Base-by-base conservation (phyloP, 2,329 filamentous ascomycete genomes). In the Rhytidhysteron rufulum region DNA sequence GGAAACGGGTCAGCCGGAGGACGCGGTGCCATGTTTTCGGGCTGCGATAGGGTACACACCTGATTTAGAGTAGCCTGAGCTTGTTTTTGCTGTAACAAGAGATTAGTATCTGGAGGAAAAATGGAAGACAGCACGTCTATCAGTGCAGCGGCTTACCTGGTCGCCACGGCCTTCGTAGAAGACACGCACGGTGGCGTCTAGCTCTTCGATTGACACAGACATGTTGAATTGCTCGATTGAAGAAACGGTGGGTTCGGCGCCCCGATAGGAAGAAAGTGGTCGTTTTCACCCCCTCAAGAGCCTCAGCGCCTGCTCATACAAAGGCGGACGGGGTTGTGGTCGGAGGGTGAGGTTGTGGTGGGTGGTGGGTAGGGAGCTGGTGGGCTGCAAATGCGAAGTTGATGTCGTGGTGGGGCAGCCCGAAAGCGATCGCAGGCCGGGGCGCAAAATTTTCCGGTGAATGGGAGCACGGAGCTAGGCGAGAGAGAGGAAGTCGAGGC, bases 151-250 rank as follows among this genome's bases (percentile, higher is more conserved):
- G 72, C 83, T 60, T 76, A 95, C 89, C 76, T 89, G 80, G 47
- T 96, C 88, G 58, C 93, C 93, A 69, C 91, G 86, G 66, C 90
- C 90, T 74, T 97, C 91, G 65, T 95, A 98, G 73, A 98, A 97
- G 74, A 88, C 83, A 68, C 87, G 90, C 78, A 97, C 91, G 54
- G 89, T 93, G 69, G 78, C 84, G 80, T 98, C 93, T 75, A 98
- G 83, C 82, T 98, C 93, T 69, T 86, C 82, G 70, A 98, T 91
- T 61, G 86, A 79, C 66, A 80, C 70, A 58, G 79, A 79, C 79
- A 83, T 83, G 50, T 49, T 65, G 63, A 53, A 55, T 50, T 42
- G 53, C 48, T 52, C 50, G 47, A 52, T 25, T 15, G 21, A 19
- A 30, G 20, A 10, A 20, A 37, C 53, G 44, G 47, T 42, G 58